Evolutionary conservation across 176 grass and related monocot genomes (phyloP), one percentile per base, ranked within the genome.

Genomic region (Musa itinerans): DNA sequence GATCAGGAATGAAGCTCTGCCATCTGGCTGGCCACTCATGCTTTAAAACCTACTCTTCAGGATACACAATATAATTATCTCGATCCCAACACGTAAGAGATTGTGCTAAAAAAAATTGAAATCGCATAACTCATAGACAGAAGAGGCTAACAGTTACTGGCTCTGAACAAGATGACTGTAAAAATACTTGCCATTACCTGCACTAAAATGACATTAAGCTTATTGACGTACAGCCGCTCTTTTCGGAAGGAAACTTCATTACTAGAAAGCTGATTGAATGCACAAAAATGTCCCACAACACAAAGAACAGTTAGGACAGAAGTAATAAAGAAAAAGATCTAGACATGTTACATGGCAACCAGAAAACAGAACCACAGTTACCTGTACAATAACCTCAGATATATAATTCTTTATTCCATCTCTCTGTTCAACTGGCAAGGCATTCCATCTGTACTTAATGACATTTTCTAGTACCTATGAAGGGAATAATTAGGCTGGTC

Each of bases 381-480:
- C 95, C 88, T 98, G 88, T 77, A 98, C 90, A 87, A 98, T 98
- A 74, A 98, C 86, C 61, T 93, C 95, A 14, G 95, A 98, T 82
- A 98, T 91, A 62, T 98, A 98, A 82, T 98, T 98, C 81, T 98
- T 98, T 56, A 98, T 98, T 69, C 95, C 95, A 76, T 98, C 95
- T 69, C 95, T 78, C 74, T 98, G 95, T 84, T 98, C 95, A 68
- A 83, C 85, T 12, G 95, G 95, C 59, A 98, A 69, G 3, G 88
- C 95, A 21, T 98, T 98, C 95, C 95, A 98, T 80, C 95, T 91
- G 72, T 98, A 98, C 74, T 98, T 98, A 73, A 98, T 98, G 68
- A 98, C 95, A 84, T 86, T 98, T 86, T 98, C 95, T 81, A 98
- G 86, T 56, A 98, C 90, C 95, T 98, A 77, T 15, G 90, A 80